Evolutionary conservation across 306 rosid species (phyloP), one percentile per base, ranked within the genome.

Genomic region (Rosa rugosa): DNA sequence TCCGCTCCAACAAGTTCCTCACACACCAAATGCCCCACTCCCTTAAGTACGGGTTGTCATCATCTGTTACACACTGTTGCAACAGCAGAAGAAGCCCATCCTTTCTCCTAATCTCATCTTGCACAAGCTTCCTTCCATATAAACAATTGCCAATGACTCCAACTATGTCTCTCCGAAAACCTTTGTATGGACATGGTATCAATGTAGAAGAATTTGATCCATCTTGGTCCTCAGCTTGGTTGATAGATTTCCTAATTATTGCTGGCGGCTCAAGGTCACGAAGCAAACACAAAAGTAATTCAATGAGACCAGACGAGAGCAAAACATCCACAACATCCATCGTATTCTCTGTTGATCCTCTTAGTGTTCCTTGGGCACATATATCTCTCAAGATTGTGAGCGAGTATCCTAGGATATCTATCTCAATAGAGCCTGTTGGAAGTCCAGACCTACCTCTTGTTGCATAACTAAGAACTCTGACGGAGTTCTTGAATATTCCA

Each of bases 21-120:
- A 87, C 85, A 27, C 80, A 83, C 92, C 97, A 93, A 82, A 90
- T 84, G 57, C 94, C 96, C 94, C 99, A 91, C 81, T 95, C 98
- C 85, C 97, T 95, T 78, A 91, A 64, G 83, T 80, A 95, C 9
- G 96, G 97, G 75, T 91, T 91, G 46, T 94, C 95, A 36, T 95
- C 94, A 72, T 95, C 98, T 27, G 84, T 71, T 67, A 91, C 95
- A 85, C 97, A 91, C 78, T 92, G 94, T 82, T 92, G 99, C 71
- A 92, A 83, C 57, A 92, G 87, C 80, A 94, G 78, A 62, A 90
- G 89, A 69, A 94, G 82, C 75, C 94, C 92, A 59, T 86, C 82
- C 72, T 67, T 83, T 46, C 81, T 72, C 75, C 95, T 82, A 40
- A 94, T 84, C 41, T 84, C 89, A 45, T 94, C 89, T 81, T 94